A percentile compares a stretch with the other conserved stretches of the same genome.
Evolutionary conservation across 306 rosid genomes (phyloP).

Genomic region (Cucumis hystrix): DNA sequence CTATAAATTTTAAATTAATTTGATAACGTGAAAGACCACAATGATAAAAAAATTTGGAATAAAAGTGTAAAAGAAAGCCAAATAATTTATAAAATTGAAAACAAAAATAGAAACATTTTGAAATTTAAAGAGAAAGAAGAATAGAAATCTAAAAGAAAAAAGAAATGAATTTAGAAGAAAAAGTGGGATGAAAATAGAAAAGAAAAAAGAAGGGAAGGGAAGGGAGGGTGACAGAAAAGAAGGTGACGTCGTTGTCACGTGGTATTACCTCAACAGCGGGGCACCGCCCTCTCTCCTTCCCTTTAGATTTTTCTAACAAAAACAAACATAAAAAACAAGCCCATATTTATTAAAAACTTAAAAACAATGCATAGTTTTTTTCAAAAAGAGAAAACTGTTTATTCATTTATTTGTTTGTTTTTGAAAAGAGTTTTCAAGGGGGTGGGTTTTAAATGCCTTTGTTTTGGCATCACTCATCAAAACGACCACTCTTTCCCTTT

Average conservation of each 20-base stretch:
- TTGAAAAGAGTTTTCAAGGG: neutral
- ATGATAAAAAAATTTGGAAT: too few species aligned
- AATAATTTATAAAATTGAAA: too few species aligned
- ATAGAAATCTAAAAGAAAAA: too few species aligned
- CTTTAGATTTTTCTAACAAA: neutral
- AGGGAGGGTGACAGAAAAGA: constrained; percentile 5
- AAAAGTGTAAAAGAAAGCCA: too few species aligned
- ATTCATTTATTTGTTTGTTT: too few species aligned
- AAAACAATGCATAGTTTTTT: too few species aligned
- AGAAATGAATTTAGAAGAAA: neutral
- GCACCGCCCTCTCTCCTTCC: constrained; percentile 36
- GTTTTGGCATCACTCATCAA: neutral
- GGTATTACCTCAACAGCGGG: constrained; percentile 29
- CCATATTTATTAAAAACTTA: too few species aligned
- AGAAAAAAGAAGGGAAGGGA: neutral
- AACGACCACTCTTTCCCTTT: constrained; percentile 1
- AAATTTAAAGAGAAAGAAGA: too few species aligned
- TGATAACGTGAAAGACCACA: too few species aligned
- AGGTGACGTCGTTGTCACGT: constrained; percentile 30
- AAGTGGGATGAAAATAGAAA: neutral
- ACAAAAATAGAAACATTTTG: too few species aligned
- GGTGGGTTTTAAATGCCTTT: neutral
- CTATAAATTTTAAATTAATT: too few species aligned
- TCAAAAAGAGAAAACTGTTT: too few species aligned
- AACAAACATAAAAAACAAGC: neutral